Conservation (phyloP, 169 alveolate species). For the Miamiensis avidus region DNA sequence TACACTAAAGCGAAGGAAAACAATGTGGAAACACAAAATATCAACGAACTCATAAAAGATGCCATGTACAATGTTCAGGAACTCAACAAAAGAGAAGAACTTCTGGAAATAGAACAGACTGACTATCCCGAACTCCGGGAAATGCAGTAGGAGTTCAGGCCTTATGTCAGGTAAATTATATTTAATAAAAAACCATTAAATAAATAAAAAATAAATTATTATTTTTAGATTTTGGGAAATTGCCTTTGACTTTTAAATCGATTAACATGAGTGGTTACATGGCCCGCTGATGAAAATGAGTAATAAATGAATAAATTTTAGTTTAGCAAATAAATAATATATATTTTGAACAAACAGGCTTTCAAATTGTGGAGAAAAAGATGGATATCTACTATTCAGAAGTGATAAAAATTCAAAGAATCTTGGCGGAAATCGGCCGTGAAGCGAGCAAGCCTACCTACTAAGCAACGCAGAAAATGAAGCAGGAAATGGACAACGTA, state of each 20-base stretch:
- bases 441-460: constrained; percentile 46
- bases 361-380: constrained; percentile 34
- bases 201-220: too few relatives aligned
- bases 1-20: constrained; percentile 44
- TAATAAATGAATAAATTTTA: neutral
- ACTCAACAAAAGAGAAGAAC: constrained; percentile 61
- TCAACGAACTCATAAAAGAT: constrained; percentile 43
- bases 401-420: neutral
- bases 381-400: constrained; percentile 23
- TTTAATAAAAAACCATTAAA: too few relatives aligned
- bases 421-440: constrained; percentile 34
- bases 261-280: constrained; percentile 52
- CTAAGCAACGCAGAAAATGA: constrained; percentile 43
- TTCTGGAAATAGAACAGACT: constrained; percentile 32
- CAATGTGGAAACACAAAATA: constrained; percentile 44
- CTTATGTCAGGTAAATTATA: too few relatives aligned
- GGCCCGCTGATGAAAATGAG: neutral
- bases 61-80: constrained; percentile 45
- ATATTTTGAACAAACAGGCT: constrained; percentile 18
- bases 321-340: neutral
- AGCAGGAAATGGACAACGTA: constrained; percentile 51
- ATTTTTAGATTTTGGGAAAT: constrained; percentile 46
- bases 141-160: constrained; percentile 46
- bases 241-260: constrained; percentile 52
- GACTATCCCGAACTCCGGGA: constrained; percentile 57